Conservation (phyloP, 805 yeast species). For the Ogataea parapolymorpha region DNA sequence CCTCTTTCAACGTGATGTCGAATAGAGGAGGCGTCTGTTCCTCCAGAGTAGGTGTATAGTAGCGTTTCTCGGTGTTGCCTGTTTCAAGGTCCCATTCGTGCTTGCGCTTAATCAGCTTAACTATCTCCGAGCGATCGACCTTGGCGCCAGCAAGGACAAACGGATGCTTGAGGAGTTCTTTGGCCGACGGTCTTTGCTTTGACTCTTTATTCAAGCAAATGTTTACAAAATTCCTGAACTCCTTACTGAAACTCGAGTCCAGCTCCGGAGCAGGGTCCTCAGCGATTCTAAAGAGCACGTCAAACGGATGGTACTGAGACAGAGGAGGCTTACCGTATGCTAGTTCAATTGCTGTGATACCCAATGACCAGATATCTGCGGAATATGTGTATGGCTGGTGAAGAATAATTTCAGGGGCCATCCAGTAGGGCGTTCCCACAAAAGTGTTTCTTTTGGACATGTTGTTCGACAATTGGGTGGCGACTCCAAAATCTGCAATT, state of each 20-base stretch:
- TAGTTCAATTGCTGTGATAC: slow-evolving; percentile 73
- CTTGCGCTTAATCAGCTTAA: slow-evolving; percentile 41
- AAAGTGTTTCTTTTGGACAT: slow-evolving; percentile 49
- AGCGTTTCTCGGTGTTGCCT: slow-evolving; percentile 26
- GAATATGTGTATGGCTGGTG: slow-evolving; percentile 58
- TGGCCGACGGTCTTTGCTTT: slow-evolving; percentile 60
- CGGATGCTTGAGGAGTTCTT: slow-evolving; percentile 56
- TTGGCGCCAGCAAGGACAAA: slow-evolving; percentile 47
- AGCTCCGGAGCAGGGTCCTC: slow-evolving; percentile 44
- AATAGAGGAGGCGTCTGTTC: not conserved
- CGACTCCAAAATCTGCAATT: slow-evolving; percentile 94
- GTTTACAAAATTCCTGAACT: slow-evolving; percentile 65
- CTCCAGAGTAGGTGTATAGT: slow-evolving; percentile 34
- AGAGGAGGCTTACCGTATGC: slow-evolving; percentile 73
- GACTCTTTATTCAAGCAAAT: slow-evolving; percentile 74
- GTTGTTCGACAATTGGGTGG: slow-evolving; percentile 66
- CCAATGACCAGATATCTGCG: slow-evolving; percentile 80
- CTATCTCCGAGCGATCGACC: slow-evolving; percentile 31
- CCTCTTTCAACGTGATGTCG: slow-evolving; percentile 2
- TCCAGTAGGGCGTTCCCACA: slow-evolving; percentile 64
- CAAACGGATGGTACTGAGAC: slow-evolving; percentile 51
- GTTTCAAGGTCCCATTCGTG: slow-evolving; percentile 40
- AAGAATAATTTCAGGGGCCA: slow-evolving; percentile 60
- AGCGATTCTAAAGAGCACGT: slow-evolving; percentile 50
- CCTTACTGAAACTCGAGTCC: slow-evolving; percentile 30